Evolutionary conservation across 2,329 filamentous ascomycete genomes (phyloP), one percentile per base, ranked within the genome.

Genomic region (Hypoxylon sp.): DNA sequence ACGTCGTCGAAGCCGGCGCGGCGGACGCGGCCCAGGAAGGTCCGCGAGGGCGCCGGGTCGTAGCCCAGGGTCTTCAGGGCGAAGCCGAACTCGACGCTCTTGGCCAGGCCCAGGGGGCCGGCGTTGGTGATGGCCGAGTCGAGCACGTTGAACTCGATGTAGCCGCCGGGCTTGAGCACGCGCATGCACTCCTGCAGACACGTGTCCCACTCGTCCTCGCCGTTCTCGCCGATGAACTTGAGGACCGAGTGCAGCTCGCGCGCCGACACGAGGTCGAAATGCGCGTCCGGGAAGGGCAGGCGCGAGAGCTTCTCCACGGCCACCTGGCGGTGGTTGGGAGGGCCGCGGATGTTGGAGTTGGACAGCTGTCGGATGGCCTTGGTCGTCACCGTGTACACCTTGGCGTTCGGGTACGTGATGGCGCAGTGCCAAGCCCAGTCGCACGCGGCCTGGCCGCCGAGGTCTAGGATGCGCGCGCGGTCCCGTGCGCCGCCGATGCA

Each of bases 391-490:
- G 94, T 97, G 80, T 94, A 96, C 56, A 97, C 87, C 75, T 92
- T 93, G 59, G 91, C 86, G 75, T 92, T 90, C 17, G 92, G 92
- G 77, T 94, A 95, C 75, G 94, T 90, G 50, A 91, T 84, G 0
- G 95, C 93, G 60, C 93, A 91, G 74, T 95, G 89, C 95, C 95
- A 99, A 20, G 92, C 94, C 95, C 95, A 99, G 77, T 97, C 93
- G 74, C 93, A 94, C 13, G 91, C 88, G 0, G 90, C 85, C 74
- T 94, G 89, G 46, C 94, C 94, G 50, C 92, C 93, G 32, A 97
- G 88, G 74, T 98, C 94, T 24, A 98, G 85, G 59, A 97, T 90
- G 32, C 91, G 84, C 3, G 88, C 80, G 22, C 88, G 84, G 60
- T 86, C 80, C 62, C 81, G 80, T 53, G 78, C 74, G 17, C 78